These are phyloP conservation scores for Podospora bellae-mahoneyi DNA, from an alignment of 495 filamentous ascomycete species.

Conservation along the genomic window DNA sequence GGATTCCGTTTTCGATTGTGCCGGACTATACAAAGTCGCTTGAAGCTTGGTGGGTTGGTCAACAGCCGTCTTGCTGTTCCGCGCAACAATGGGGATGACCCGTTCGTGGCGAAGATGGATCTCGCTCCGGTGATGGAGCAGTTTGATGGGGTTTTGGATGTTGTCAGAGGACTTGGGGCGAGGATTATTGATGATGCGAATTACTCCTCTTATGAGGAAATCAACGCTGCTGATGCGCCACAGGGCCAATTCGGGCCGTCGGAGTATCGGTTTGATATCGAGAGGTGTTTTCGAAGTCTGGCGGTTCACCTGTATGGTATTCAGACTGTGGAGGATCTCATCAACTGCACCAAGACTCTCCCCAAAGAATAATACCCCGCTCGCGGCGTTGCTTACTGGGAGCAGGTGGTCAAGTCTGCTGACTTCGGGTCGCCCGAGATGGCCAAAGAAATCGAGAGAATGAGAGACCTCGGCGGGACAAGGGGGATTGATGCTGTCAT, in stretches of 20 bases:
- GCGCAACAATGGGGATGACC: neutral
- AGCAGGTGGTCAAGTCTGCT: neutral
- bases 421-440: neutral
- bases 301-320: neutral
- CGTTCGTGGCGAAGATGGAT: neutral
- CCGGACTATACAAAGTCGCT: neutral
- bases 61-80: neutral
- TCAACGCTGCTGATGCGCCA: neutral
- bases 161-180: neutral
- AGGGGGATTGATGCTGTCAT: neutral
- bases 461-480: neutral
- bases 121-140: neutral
- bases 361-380: neutral
- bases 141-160: neutral
- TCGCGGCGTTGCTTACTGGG: neutral
- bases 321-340: neutral
- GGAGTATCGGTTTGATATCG: neutral
- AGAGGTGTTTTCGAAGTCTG: neutral
- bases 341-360: neutral
- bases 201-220: neutral
- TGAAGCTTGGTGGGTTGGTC: neutral
- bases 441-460: neutral
- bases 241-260: neutral
- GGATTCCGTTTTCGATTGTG: neutral
- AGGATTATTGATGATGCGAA: neutral